Evolutionary conservation across 208 protist genomes (phyloP), one percentile per base, ranked within the genome.

Genomic region (Phytomonas serpens): DNA sequence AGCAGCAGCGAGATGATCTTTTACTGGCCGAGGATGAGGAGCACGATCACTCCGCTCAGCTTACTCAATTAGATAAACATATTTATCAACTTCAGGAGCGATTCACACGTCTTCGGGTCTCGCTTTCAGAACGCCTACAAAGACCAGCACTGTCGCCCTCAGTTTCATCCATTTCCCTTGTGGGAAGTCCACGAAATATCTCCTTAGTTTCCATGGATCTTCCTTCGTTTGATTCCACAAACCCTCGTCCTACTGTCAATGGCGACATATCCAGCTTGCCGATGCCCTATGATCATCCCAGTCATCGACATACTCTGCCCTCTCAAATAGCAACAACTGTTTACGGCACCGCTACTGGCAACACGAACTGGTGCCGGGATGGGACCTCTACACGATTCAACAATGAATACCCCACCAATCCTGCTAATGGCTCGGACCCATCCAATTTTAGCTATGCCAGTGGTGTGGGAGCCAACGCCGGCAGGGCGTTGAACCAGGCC

Each of bases 21-120:
- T 67, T 94, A 29, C 72, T 92, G 7, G 69, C 81, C 16, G 86
- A 94, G 69, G 85, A 91, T 69, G 89, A 92, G 74, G 79, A 90
- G 64, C 71, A 88, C 72, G 84, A 94, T 75, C 66, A 71, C 4
- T 80, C 71, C 7, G 33, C 19, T 14, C 76, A 76, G 69, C 67
- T 91, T 13, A 67, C n/a, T 29, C 74, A 77, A 52, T 68, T 82
- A 5, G 89, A 94, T 61, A 73, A 51, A 4, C 13, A 52, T 32
- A 88, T 92, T 31, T 61, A 38, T 3, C 69, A 72, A 63, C 61
- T 94, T 31, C 85, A 94, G 75, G 69, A 67, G 47, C 34, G 68
- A 13, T 92, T 89, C 73, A 42, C 47, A 10, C 77, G 33, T 37
- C 82, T 92, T 62, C 83, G 87, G 19, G 68, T 52, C 30, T 40